Evolutionary conservation across 352 stramenopile genomes (phyloP).

Genomic region (Phytopythium sindhum): DNA sequence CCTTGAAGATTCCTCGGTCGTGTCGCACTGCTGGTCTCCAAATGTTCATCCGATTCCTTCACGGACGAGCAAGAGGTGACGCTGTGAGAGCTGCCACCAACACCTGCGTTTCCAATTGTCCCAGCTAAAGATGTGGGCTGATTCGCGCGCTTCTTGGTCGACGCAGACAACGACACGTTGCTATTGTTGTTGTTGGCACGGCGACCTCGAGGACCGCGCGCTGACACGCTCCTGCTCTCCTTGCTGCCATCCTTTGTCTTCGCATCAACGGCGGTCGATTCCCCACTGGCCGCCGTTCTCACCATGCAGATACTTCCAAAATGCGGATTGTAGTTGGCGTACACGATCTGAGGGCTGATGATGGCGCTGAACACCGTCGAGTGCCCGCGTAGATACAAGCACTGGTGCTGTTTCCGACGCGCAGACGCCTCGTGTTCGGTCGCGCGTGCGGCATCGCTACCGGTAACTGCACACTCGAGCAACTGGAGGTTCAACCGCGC

Average conservation of each 20-base stretch:
- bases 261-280: neutral
- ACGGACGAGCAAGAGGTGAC: neutral
- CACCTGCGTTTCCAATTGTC: neutral
- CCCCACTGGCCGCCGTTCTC: neutral
- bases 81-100: neutral
- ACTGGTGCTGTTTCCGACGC: slow-evolving; percentile 48
- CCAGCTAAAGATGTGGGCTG: neutral
- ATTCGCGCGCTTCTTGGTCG: slow-evolving; percentile 5
- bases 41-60: neutral
- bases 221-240: neutral
- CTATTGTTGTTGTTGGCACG: neutral
- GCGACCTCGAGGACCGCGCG: neutral
- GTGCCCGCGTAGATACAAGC: slow-evolving; percentile 48
- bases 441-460: slow-evolving; percentile 26
- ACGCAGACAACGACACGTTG: slow-evolving; percentile 9
- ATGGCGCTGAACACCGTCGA: slow-evolving; percentile 44
- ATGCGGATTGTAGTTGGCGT: slow-evolving; percentile 37
- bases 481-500: slow-evolving; percentile 39
- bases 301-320: too few species aligned
- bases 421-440: slow-evolving; percentile 35
- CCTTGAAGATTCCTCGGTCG: neutral
- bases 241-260: neutral
- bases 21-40: neutral
- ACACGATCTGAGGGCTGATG: slow-evolving; percentile 40
- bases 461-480: slow-evolving; percentile 38